A percentile compares a stretch with the other conserved stretches of the same genome.
Conservation (phyloP, 805 yeast genomes). For the Metschnikowia shivogae region DNA sequence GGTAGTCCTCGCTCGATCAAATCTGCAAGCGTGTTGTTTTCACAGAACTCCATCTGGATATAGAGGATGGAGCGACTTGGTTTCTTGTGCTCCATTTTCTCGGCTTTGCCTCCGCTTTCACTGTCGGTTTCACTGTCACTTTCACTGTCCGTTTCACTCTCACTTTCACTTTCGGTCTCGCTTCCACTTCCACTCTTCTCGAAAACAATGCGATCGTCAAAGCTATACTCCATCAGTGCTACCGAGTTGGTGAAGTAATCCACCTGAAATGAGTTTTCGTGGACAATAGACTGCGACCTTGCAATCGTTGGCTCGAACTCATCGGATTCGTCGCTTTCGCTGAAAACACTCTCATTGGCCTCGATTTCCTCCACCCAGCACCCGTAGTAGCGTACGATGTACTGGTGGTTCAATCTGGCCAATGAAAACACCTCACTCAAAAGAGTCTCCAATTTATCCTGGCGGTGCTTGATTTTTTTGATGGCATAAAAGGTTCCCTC, state of each 20-base stretch:
- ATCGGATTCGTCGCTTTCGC: conserved; percentile 9
- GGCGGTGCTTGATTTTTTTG: conserved; percentile 81
- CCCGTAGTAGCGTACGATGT: conserved; percentile 92
- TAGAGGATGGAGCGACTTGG: conserved; percentile 58
- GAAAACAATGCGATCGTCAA: conserved; percentile 30
- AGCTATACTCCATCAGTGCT: conserved; percentile 50
- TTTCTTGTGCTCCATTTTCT: not conserved
- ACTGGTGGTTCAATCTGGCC: conserved; percentile 90
- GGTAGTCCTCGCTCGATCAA: conserved; percentile 72
- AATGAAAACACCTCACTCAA: conserved; percentile 87
- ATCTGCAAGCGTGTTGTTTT: conserved; percentile 83
- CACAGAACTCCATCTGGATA: conserved; percentile 99
- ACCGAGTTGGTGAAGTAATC: conserved; percentile 69
- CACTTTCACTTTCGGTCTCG: conserved; percentile 5
- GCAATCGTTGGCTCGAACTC: conserved; percentile 22
- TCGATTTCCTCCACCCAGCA: conserved; percentile 90
- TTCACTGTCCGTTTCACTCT: not conserved
- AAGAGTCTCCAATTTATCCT: conserved; percentile 73
- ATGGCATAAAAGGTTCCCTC: conserved; percentile 96
- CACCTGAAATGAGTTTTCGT: conserved; percentile 34
- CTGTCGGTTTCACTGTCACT: not conserved
- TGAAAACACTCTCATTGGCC: conserved; percentile 16
- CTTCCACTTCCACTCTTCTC: conserved; percentile 22
- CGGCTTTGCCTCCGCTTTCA: not conserved
- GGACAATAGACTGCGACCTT: conserved; percentile 19